Conservation (phyloP, 495 filamentous ascomycete genomes). For the Aspergillus ellipticus region DNA sequence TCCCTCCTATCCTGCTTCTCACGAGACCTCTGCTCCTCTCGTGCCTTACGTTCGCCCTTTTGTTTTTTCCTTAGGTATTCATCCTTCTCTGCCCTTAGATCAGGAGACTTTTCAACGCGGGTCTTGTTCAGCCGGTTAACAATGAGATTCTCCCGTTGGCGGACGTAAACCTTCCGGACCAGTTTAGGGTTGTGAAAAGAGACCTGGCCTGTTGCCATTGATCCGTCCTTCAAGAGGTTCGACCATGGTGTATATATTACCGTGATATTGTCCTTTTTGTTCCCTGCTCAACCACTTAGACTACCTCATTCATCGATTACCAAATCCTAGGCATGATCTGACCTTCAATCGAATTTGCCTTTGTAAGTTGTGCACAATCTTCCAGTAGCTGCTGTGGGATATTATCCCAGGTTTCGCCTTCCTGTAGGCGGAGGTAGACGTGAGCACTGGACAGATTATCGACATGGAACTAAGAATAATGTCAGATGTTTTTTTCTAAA, state of each 20-base stretch:
- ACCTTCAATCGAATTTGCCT: constrained; percentile 98
- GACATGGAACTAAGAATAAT: constrained; percentile 73
- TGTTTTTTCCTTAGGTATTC: constrained; percentile 64
- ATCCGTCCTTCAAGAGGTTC: constrained; percentile 93
- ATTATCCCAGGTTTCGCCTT: constrained; percentile 80
- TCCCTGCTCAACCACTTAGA: constrained; percentile 52
- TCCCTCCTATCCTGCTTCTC: constrained; percentile 77
- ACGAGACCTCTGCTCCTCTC: constrained; percentile 71
- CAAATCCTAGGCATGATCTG: neutral
- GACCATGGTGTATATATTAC: constrained; percentile 98
- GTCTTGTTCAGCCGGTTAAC: constrained; percentile 98
- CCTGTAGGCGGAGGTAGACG: constrained; percentile 82
- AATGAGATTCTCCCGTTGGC: constrained; percentile 75
- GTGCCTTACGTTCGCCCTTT: constrained; percentile 61
- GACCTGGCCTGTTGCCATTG: constrained; percentile 93
- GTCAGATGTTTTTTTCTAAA: constrained; percentile 21
- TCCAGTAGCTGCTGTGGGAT: constrained; percentile 71
- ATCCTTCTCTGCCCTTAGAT: constrained; percentile 76
- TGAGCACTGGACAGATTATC: constrained; percentile 97
- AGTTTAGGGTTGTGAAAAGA: constrained; percentile 85
- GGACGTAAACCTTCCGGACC: constrained; percentile 75
- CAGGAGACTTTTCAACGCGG: constrained; percentile 77
- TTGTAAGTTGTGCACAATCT: constrained; percentile 92
- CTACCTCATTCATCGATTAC: neutral
- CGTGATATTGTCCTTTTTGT: constrained; percentile 97